These are phyloP conservation scores for Pittosporum tobira DNA, from an alignment of 129 eudicot species.

Conservation along the genomic window DNA sequence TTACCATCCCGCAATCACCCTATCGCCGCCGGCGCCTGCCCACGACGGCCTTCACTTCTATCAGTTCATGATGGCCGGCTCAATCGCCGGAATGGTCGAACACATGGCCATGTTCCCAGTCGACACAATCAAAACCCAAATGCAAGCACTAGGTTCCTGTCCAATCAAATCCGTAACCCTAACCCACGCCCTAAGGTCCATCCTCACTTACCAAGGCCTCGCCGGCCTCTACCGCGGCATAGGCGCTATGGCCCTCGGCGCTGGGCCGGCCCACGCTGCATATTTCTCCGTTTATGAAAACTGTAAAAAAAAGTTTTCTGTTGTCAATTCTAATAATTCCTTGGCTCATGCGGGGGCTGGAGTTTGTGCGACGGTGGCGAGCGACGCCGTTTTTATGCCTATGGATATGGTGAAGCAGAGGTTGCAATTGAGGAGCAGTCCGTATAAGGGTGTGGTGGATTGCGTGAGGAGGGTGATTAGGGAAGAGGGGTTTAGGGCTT, in stretches of 20 bases:
- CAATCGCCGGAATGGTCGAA: constrained; percentile 75
- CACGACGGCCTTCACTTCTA: constrained; percentile 81
- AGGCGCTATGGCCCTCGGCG: constrained; percentile 35
- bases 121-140: constrained; percentile 77
- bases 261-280: constrained; percentile 36
- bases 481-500: constrained; percentile 76
- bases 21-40: constrained; percentile 23
- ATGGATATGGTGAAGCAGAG: constrained; percentile 96
- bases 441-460: constrained; percentile 58
- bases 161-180: constrained; percentile 44
- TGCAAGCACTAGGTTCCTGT: constrained; percentile 74
- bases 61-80: constrained; percentile 87
- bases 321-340: constrained; percentile 27
- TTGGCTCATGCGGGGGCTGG: constrained; percentile 63
- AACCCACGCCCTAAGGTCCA: constrained; percentile 40
- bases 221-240: constrained; percentile 27
- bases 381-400: constrained; percentile 82
- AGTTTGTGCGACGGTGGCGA: constrained; percentile 69
- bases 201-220: constrained; percentile 11
- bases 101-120: constrained; percentile 97
- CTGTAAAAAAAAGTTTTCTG: constrained; percentile 14
- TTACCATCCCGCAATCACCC: constrained; percentile 35
- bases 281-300: constrained; percentile 30
- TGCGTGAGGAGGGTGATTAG: constrained; percentile 52
- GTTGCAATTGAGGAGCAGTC: constrained; percentile 55